A percentile compares a stretch with the other conserved stretches of the same genome.
These are phyloP conservation scores for Vigna hirtella DNA, from an alignment of 306 rosid genomes.

Conservation along the genomic window DNA sequence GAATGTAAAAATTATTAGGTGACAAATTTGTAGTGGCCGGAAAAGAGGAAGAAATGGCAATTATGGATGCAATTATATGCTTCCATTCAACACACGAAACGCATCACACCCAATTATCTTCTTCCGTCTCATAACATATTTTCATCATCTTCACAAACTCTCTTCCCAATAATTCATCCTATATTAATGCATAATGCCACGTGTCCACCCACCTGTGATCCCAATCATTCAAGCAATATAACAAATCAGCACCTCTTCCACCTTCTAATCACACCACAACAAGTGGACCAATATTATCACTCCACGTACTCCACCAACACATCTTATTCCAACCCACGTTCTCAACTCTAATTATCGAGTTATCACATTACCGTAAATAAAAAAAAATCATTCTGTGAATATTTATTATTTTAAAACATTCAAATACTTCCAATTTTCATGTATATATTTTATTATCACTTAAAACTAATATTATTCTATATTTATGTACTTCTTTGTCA, in stretches of 20 bases:
- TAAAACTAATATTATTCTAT: too few relatives aligned
- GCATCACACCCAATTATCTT: conserved; percentile 15
- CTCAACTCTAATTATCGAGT: not conserved
- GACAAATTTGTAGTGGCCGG: conserved; percentile 28
- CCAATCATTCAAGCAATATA: conserved; percentile 40
- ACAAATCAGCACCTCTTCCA: not conserved
- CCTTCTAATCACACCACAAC: not conserved
- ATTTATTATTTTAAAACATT: too few relatives aligned
- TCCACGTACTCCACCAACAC: not conserved
- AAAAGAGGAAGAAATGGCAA: conserved; percentile 21
- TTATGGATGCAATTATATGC: conserved; percentile 37
- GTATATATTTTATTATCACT: too few relatives aligned
- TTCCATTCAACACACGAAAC: conserved; percentile 51
- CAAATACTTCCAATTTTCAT: too few relatives aligned
- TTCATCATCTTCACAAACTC: conserved; percentile 46
- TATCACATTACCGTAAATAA: too few relatives aligned
- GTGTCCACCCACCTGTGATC: conserved; percentile 28
- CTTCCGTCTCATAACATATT: conserved; percentile 42
- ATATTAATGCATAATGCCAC: not conserved
- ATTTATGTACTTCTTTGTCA: too few relatives aligned
- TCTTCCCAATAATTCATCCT: conserved; percentile 45
- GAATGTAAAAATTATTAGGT: not conserved
- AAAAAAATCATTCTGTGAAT: too few relatives aligned
- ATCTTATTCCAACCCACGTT: too few relatives aligned
- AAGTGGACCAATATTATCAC: conserved; percentile 7